Evolutionary conservation across 1,284 basidiomycete genomes (phyloP), one percentile per base, ranked within the genome.

Genomic region (Ustilago shanxiensis): DNA sequence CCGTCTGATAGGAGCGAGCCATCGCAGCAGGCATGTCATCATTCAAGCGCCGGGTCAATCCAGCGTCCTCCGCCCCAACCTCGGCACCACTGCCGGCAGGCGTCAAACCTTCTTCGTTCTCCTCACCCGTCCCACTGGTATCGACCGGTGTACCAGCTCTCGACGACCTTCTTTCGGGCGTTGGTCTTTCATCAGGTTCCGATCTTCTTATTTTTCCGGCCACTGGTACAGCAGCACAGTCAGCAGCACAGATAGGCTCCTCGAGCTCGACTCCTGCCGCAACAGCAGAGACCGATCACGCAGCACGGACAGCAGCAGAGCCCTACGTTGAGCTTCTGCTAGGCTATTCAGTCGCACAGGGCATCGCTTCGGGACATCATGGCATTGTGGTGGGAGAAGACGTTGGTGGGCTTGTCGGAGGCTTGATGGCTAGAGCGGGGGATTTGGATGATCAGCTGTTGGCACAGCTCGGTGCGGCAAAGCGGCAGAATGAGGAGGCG

Each of bases 151-250:
- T 98, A 6, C 91, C 94, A 14, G 95, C 95, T 5, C 89, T 99
- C n/a, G 96, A 99, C 86, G 97, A 99, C 84, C 90, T 98, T 66
- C 90, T 98, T 35, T 95, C 94, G 66, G 94, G 94, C 28, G 74
- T 79, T 22, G 96, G 96, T 16, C 87, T 98, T n/a, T 94, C 95
- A 18, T 89, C 95, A 52, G 92, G 93, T 14, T 92, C 92, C 66
- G 89, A 90, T 11, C 86, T 93, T 44, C 88, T 92, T 35, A 87
- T 95, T 45, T 89, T 93, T 44, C 82, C 82, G 2, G 67, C 76
- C 1, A 64, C 72, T 0, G 73, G 77, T 5, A 81, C 79, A 10
- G 79, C 79, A 3, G 65, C 76, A 1, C 66, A 60, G 20, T 77
- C 79, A 5, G 69, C 70, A 0, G 63, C 78, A 0, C 64, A 79